Evolutionary conservation across 2,329 filamentous ascomycete genomes (phyloP), one percentile per base, ranked within the genome.

Genomic region (Pseudogymnoascus sp.): DNA sequence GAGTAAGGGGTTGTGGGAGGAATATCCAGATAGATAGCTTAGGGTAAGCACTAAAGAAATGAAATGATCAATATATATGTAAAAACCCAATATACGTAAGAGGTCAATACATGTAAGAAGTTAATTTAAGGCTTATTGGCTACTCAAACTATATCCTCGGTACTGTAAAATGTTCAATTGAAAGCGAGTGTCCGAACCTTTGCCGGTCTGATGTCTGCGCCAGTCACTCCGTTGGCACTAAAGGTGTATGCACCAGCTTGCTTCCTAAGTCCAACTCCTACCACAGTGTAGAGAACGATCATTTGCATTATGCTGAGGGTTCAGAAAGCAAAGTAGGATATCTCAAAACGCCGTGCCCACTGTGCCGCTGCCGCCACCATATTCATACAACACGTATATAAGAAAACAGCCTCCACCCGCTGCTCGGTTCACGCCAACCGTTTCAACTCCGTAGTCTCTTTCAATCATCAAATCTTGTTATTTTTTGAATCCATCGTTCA

Each of bases 401-500:
- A 12, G 6, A 52, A 31, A 31, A 52, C 45, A 31, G 45, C 26
- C 4, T 31, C 45, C 26, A 11, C n/a, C 10, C 2, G 5, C 45
- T 52, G 23, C 26, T 52, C 23, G 7, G 26, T 26, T 45, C 8
- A 21, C 16, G 16, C 10, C 41, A 8, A 45, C 41, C 41, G 3
- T 52, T 31, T 8, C 45, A 31, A 52, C 45, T 52, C 23, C 45
- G 8, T 52, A 52, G 14, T 52, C 3, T n/a, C 45, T 31, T 52
- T 16, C 45, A 31, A 52, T 52, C 45, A 52, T 52, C 26, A 10
- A 16, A 31, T 52, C 45, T 31, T 52, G 45, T 52, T 45, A 62
- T 45, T 62, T 62, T 19, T 59, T 59, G 16, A 64, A 59, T 43
- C 65, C 66, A n/a, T 73, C 71, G 7, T 73, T 72, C 26, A 82